Evolutionary conservation across 2,329 filamentous ascomycete genomes (phyloP).

Genomic region (Ophiostoma pallidulum): DNA sequence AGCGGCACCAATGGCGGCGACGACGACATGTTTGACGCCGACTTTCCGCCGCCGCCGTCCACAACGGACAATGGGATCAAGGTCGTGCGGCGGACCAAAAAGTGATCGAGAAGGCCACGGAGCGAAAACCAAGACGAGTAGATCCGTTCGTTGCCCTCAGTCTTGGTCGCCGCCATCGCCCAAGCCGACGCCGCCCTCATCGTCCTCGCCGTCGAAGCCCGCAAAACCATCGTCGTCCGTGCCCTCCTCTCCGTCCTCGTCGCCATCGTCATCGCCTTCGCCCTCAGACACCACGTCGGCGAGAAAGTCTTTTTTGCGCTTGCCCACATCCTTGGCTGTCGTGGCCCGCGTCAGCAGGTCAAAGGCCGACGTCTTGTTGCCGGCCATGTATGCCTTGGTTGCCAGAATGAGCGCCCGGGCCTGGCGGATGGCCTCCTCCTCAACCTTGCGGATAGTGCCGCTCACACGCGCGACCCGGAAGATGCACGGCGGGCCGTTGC

Average conservation of each 20-base stretch:
- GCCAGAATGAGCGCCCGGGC: constrained; percentile 63
- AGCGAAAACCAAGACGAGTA: background rate
- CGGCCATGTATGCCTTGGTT: constrained; percentile 44
- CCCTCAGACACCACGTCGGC: constrained; percentile 37
- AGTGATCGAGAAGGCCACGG: background rate
- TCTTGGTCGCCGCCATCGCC: background rate
- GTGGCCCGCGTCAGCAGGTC: constrained; percentile 22
- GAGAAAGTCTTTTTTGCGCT: constrained; percentile 25
- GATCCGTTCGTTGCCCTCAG: background rate
- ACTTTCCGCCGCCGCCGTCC: constrained; percentile 10
- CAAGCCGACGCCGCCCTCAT: constrained; percentile 27
- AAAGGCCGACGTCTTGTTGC: constrained; percentile 24
- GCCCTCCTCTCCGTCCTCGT: constrained; percentile 26
- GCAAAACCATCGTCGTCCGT: background rate
- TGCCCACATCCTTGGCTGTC: constrained; percentile 22
- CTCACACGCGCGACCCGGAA: constrained; percentile 80
- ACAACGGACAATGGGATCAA: constrained; percentile 55
- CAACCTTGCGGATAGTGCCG: constrained; percentile 85
- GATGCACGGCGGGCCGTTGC: constrained; percentile 56
- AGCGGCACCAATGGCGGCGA: constrained; percentile 21
- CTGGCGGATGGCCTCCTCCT: constrained; percentile 77
- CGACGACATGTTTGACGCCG: constrained; percentile 29
- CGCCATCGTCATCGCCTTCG: constrained; percentile 36
- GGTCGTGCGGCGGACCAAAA: constrained; percentile 55
- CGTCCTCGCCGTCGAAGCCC: constrained; percentile 20